A percentile compares a stretch with the other conserved stretches of the same genome.
phyloP scores from a whole-genome alignment of 2,329 filamentous ascomycete species.

The Blumeria hordei region DNA sequence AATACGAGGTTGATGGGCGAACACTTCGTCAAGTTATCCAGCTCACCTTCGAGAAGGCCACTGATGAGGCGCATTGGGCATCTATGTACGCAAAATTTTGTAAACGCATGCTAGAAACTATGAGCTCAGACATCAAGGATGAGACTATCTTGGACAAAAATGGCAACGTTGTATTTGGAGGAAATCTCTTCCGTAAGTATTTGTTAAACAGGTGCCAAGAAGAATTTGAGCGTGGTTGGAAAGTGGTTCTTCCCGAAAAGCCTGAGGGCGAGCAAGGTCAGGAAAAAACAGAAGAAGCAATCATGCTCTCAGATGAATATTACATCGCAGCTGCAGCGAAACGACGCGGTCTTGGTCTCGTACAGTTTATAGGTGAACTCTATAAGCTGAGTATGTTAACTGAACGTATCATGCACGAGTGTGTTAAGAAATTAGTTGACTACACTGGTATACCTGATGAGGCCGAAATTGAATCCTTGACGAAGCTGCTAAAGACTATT shows the following conservation, averaged over 20 bases:
- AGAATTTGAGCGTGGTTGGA: slow-evolving; percentile 96
- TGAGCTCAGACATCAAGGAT: slow-evolving; percentile 86
- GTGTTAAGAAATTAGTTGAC: slow-evolving; percentile 89
- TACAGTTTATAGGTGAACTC: slow-evolving; percentile 96
- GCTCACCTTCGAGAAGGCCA: slow-evolving; percentile 96
- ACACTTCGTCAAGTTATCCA: slow-evolving; percentile 95
- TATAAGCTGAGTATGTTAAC: slow-evolving; percentile 99
- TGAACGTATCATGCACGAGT: slow-evolving; percentile 98
- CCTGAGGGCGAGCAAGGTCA: slow-evolving; percentile 38
- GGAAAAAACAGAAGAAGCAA: slow-evolving; percentile 42
- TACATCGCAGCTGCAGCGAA: slow-evolving; percentile 86
- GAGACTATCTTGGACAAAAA: slow-evolving; percentile 83
- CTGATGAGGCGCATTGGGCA: slow-evolving; percentile 94
- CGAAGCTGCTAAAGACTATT: slow-evolving; percentile 77
- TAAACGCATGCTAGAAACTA: slow-evolving; percentile 85
- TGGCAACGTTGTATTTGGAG: slow-evolving; percentile 71
- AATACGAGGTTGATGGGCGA: slow-evolving; percentile 81
- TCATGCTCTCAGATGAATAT: slow-evolving; percentile 85
- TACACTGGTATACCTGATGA: slow-evolving; percentile 86
- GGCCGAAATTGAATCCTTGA: slow-evolving; percentile 86
- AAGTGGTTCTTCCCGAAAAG: slow-evolving; percentile 57
- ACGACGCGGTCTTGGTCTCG: slow-evolving; percentile 85
- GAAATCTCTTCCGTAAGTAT: slow-evolving; percentile 93
- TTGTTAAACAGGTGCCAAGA: slow-evolving; percentile 95
- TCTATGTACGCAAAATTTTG: slow-evolving; percentile 98